Evolutionary conservation across 805 yeast species (phyloP), one percentile per base, ranked within the genome.

Genomic region (Candida ponderosae): DNA sequence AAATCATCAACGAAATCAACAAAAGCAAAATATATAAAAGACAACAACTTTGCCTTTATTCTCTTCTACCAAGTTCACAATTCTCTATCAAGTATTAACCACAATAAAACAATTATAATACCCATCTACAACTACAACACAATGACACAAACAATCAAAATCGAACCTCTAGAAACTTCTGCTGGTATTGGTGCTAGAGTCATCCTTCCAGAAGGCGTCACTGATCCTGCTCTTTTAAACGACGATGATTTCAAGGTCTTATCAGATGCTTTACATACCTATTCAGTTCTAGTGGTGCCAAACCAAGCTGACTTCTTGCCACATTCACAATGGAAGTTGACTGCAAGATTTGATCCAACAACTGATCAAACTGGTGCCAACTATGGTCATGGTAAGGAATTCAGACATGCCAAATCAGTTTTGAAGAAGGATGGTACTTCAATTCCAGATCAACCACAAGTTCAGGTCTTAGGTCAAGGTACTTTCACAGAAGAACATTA

Each of bases 391-490:
- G 89, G 90, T 40, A 81, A 84, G 55, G 81, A 83, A 42, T 76
- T 78, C 57, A 74, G 81, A 44, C 79, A 80, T 43, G 62, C 66
- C 37, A 66, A 74, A 42, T 73, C 89, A 1, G 85, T 87, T 18
- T 70, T 87, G 44, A 76, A 76, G 44, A 82, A 81, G 53, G 96
- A 87, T 54, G 94, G 95, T 32, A 72, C 73, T 40, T 72, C 88
- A 7, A 84, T 86, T 33, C 89, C 90, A 32, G 59, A 67, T 36
- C 88, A 84, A 55, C 95, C 96, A 3, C 95, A 87, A 57, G 95
- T 87, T 17, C 94, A 86, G 63, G 83, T 86, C 53, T 74, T 87
- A 38, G 96, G 96, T 31, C 89, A 87, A 53, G 95, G 95, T 13
- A 53, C 59, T 3, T 81, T 80, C 64, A 73, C 64, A 36, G 75